Percentiles rank a stretch among this genome's conserved stretches.
Conservation (phyloP, 1,284 basidiomycete genomes). For the Fomitopsis schrenkii region DNA sequence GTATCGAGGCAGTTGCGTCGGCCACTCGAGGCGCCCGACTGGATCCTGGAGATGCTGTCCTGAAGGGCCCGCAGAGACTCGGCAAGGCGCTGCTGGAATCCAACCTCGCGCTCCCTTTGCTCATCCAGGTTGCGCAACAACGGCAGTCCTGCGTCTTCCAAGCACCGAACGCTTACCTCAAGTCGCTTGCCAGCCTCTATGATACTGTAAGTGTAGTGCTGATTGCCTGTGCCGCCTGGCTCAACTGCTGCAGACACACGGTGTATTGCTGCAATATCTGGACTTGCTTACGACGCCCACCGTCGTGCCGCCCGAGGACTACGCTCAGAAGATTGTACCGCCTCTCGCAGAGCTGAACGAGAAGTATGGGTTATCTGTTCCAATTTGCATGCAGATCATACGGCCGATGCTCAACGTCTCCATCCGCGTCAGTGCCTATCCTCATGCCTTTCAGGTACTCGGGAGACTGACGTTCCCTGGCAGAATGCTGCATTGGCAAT, state of each 20-base stretch:
- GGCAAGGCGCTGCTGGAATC: conserved; percentile 70
- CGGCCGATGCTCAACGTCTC: conserved; percentile 73
- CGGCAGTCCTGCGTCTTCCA: conserved; percentile 77
- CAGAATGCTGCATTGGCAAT: conserved; percentile 54
- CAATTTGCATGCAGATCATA: conserved; percentile 89
- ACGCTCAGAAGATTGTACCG: conserved; percentile 64
- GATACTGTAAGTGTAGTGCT: conserved; percentile 61
- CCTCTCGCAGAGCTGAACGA: conserved; percentile 67
- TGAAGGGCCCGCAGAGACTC: conserved; percentile 66
- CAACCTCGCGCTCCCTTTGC: conserved; percentile 73
- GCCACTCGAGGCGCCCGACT: conserved; percentile 64
- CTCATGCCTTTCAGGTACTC: conserved; percentile 16
- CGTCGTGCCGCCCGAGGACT: conserved; percentile 57
- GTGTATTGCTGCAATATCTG: conserved; percentile 72
- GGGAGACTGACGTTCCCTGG: conserved; percentile 3
- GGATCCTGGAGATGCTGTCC: conserved; percentile 55
- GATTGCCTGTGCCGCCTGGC: neutral
- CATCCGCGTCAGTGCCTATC: conserved; percentile 48
- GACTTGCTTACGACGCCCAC: conserved; percentile 66
- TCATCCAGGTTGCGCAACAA: conserved; percentile 87
- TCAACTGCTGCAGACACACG: conserved; percentile 54
- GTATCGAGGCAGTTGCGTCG: conserved; percentile 82
- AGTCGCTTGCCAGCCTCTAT: conserved; percentile 81
- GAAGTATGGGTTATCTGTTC: conserved; percentile 73
- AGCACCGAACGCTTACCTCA: conserved; percentile 70